Base-by-base conservation (phyloP, 768 basidiomycete genomes). In the Boletus sensibilis region DNA sequence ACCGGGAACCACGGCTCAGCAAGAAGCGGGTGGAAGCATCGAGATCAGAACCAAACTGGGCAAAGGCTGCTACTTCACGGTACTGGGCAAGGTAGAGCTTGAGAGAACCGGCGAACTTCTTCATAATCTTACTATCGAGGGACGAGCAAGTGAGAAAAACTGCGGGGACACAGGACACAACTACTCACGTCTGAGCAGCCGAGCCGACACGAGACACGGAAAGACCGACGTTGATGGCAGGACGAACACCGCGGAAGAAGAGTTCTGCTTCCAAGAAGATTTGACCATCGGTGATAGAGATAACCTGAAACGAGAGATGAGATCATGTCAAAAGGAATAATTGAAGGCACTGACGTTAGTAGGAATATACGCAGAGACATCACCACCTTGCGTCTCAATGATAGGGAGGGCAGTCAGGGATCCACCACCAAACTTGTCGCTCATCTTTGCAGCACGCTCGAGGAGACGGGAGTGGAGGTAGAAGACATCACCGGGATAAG, bases 181-280 rank as follows among this genome's bases (percentile, higher is more conserved):
- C 40, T 3, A 78, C 90, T 74, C 77, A 98, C 95, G 96, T 98
- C 81, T 99, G 97, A 70, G 97, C 97, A 70, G 97, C 96, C 44
- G 96, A 98, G 71, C 97, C 97, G 81, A 99, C 97, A 85, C 97
- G 97, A 60, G 97, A 99, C 65, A 99, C 97, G 57, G 97, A 99
- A 60, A 98, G 93, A 95, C 97, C 97, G 82, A 99, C 97, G 81
- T 98, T 98, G 77, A 98, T 98, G 64, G 97, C 97, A 52, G 97
- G 96, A 74, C 96, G 93, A 65, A 98, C 90, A 87, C 97, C 97
- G 82, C 97, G 95, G 94, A 99, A 98, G 94, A 99, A 99, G 72
- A 98, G 89, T 75, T 98, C 96, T 69, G 96, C 94, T 77, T 98
- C 96, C 90, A 98, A 90, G 90, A 98, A 98, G 79, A 97, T 96